Percentiles rank a stretch among this genome's conserved stretches.
Evolutionary conservation across 345 rosid species (phyloP).

Genomic region (Lenwebbia sp.): DNA sequence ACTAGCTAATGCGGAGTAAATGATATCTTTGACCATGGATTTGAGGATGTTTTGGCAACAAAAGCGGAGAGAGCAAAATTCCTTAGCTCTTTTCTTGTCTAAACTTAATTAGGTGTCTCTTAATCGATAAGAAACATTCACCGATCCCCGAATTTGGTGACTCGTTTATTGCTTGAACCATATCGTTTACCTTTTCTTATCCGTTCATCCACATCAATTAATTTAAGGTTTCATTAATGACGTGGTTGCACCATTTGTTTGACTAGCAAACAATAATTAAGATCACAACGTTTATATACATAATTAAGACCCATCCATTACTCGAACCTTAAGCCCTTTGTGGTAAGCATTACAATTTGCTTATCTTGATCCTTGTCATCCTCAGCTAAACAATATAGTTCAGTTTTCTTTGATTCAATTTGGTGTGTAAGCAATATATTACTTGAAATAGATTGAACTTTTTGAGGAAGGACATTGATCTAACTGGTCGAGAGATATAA

Average conservation of each 20-base stretch:
- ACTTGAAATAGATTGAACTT: not conserved
- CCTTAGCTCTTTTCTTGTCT: not conserved
- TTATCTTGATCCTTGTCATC: not conserved
- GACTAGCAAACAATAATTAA: not conserved
- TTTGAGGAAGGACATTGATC: not conserved
- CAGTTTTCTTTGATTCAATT: not conserved
- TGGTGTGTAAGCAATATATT: not conserved
- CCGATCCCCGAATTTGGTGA: not conserved
- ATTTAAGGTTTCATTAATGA: not conserved
- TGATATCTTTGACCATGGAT: not conserved
- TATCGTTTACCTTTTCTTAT: no score
- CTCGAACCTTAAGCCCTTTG: not conserved
- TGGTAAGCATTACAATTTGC: not conserved
- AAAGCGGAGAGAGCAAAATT: not conserved
- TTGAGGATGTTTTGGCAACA: not conserved
- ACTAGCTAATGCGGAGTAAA: not conserved
- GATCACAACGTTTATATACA: no score
- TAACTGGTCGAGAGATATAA: not conserved
- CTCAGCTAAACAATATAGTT: not conserved
- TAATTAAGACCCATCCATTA: no score
- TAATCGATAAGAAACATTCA: not conserved
- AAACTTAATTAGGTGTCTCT: not conserved
- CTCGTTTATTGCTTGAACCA: not conserved
- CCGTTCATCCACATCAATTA: not conserved
- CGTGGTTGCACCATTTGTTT: not conserved